Percentiles rank a stretch among this genome's conserved stretches.
Conservation (phyloP, 2,329 filamentous ascomycete genomes). For the Aspergillus sojae region DNA sequence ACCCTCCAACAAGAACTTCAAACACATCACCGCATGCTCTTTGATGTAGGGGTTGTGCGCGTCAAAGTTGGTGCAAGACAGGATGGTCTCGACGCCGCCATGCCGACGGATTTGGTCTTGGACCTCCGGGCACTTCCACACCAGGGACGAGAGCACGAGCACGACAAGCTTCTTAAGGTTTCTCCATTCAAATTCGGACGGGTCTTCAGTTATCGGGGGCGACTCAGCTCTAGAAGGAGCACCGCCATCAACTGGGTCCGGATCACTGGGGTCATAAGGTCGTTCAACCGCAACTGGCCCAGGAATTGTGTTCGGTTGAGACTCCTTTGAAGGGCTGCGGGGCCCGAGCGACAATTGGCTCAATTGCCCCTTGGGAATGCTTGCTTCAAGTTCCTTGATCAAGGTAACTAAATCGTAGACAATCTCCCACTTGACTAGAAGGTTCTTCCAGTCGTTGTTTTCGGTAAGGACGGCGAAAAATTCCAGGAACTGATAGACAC, state of each 20-base stretch:
- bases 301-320: constrained; percentile 35
- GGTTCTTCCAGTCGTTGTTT: constrained; percentile 76
- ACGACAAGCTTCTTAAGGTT: constrained; percentile 94
- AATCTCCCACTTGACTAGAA: constrained; percentile 89
- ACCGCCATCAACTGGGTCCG: constrained; percentile 44
- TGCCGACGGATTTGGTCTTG: constrained; percentile 85
- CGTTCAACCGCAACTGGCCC: constrained; percentile 61
- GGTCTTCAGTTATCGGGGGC: constrained; percentile 60
- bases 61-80: constrained; percentile 89
- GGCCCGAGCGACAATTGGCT: constrained; percentile 42
- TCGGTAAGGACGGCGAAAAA: constrained; percentile 90
- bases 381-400: constrained; percentile 82
- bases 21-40: constrained; percentile 83
- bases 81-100: constrained; percentile 81
- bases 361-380: constrained; percentile 79
- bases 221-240: constrained; percentile 49
- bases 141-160: constrained; percentile 82
- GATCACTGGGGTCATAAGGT: constrained; percentile 59
- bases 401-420: constrained; percentile 86
- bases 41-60: constrained; percentile 93
- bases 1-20: constrained; percentile 69
- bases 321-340: constrained; percentile 31
- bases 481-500: constrained; percentile 89
- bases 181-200: constrained; percentile 69
- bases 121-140: constrained; percentile 82